These are phyloP conservation scores for Cornus suecica DNA, from an alignment of 148 eudicot species.

Conservation along the genomic window DNA sequence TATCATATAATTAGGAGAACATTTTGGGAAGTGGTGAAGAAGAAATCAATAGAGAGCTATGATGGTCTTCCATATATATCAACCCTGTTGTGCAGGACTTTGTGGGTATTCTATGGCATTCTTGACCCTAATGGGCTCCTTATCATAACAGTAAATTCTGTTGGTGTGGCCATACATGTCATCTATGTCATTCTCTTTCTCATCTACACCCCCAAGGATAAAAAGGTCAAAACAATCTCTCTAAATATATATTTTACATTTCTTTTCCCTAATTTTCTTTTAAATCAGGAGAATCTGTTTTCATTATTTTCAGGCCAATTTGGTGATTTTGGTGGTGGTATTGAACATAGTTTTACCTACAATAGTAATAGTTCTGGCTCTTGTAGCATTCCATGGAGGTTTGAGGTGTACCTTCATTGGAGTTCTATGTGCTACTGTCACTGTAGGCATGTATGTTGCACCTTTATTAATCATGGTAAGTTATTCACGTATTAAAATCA, in stretches of 20 bases:
- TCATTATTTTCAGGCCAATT: not conserved
- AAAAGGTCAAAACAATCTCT: slow-evolving; percentile 7
- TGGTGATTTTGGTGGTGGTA: slow-evolving; percentile 15
- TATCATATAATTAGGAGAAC: slow-evolving; percentile 8
- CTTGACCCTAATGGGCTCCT: slow-evolving; percentile 15
- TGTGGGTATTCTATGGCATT: slow-evolving; percentile 27
- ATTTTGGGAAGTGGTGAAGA: slow-evolving; percentile 20
- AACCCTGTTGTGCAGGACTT: slow-evolving; percentile 16
- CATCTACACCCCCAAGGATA: slow-evolving; percentile 11
- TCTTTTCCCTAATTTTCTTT: too few species aligned
- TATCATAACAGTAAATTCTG: slow-evolving; percentile 18
- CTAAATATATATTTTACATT: too few species aligned
- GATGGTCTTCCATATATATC: slow-evolving; percentile 23
- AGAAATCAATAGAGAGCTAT: slow-evolving; percentile 20
- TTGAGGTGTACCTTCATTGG: slow-evolving; percentile 28
- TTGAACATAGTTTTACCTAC: slow-evolving; percentile 23
- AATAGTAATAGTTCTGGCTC: slow-evolving; percentile 13
- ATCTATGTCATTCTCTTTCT: slow-evolving; percentile 17
- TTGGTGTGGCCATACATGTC: slow-evolving; percentile 21
- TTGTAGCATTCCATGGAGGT: slow-evolving; percentile 22
- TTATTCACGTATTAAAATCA: too few species aligned
- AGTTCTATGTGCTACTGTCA: slow-evolving; percentile 32
- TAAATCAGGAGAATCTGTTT: not conserved
- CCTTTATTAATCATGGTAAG: slow-evolving; percentile 37
- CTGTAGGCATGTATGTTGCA: slow-evolving; percentile 36